A percentile compares a stretch with the other conserved stretches of the same genome.
Evolutionary conservation across 192 early-diverging fungal genomes (phyloP).

Genomic region (Linnemannia zychae): DNA sequence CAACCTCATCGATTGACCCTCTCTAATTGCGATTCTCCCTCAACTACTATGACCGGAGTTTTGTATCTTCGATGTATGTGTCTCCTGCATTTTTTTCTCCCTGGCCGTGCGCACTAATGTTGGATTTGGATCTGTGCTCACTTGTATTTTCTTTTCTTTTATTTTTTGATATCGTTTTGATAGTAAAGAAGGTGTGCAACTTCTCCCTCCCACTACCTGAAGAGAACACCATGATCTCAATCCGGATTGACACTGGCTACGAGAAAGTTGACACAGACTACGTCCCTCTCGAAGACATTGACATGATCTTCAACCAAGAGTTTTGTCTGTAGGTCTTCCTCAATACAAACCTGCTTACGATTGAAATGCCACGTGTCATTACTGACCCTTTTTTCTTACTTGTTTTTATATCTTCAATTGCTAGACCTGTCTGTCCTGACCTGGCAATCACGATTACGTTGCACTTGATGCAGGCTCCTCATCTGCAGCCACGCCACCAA

Average conservation of each 20-base stretch:
- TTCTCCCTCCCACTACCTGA: slow-evolving; percentile 15
- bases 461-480: slow-evolving; percentile 47
- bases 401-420: no score
- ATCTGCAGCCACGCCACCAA: slow-evolving; percentile 14
- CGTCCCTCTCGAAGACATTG: slow-evolving; percentile 14
- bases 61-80: slow-evolving; percentile 32
- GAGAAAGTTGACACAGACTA: slow-evolving; percentile 53
- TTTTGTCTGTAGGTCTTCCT: slow-evolving; percentile 35
- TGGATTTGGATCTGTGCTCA: background rate
- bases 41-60: slow-evolving; percentile 18
- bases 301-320: slow-evolving; percentile 41
- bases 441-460: slow-evolving; percentile 25
- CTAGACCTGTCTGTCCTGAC: slow-evolving; percentile 20
- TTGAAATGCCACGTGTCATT: no score
- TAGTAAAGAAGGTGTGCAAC: slow-evolving; percentile 18
- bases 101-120: background rate
- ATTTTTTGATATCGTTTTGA: background rate
- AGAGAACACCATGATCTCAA: slow-evolving; percentile 24
- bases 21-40: slow-evolving; percentile 17
- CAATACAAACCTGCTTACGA: background rate
- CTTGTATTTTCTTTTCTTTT: background rate
- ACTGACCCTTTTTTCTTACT: no score
- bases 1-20: slow-evolving; percentile 19
- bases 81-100: no score
- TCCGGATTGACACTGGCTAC: slow-evolving; percentile 38